These are phyloP conservation scores for Anastatica hierochuntica DNA, from an alignment of 345 rosid genomes.

Conservation along the genomic window DNA sequence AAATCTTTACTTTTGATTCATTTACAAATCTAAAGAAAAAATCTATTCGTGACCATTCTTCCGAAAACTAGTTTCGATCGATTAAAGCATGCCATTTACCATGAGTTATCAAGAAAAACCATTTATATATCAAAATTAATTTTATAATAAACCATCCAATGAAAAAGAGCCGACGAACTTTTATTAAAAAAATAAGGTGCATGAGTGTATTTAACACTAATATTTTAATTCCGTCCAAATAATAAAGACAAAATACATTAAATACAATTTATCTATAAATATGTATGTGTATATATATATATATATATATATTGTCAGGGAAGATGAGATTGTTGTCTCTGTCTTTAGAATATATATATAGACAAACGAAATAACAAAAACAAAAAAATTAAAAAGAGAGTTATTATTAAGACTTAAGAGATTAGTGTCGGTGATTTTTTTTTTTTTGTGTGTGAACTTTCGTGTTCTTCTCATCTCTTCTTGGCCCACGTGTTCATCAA, in stretches of 20 bases:
- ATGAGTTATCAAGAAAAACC: too few relatives aligned
- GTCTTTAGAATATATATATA: slow-evolving; percentile 22
- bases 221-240: slow-evolving; percentile 23
- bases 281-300: slow-evolving; percentile 7
- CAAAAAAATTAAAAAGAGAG: not conserved
- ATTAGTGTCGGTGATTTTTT: slow-evolving; percentile 30
- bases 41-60: too few relatives aligned
- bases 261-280: too few relatives aligned
- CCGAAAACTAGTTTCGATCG: too few relatives aligned
- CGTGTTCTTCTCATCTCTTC: slow-evolving; percentile 27
- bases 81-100: too few relatives aligned
- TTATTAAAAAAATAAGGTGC: slow-evolving; percentile 15
- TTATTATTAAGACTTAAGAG: slow-evolving; percentile 1
- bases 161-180: slow-evolving; percentile 17
- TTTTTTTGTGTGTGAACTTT: slow-evolving; percentile 22
- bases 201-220: slow-evolving; percentile 17
- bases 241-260: slow-evolving; percentile 9
- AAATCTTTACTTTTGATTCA: too few relatives aligned
- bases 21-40: too few relatives aligned
- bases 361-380: not conserved
- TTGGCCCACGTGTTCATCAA: slow-evolving; percentile 31
- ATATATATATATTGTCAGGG: slow-evolving; percentile 25
- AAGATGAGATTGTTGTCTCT: slow-evolving; percentile 30
- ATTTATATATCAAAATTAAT: too few relatives aligned
- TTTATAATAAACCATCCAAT: slow-evolving; percentile 1